These are phyloP conservation scores for Maudiozyma serrabonitensis DNA, from an alignment of 805 yeast species.

Conservation along the genomic window DNA sequence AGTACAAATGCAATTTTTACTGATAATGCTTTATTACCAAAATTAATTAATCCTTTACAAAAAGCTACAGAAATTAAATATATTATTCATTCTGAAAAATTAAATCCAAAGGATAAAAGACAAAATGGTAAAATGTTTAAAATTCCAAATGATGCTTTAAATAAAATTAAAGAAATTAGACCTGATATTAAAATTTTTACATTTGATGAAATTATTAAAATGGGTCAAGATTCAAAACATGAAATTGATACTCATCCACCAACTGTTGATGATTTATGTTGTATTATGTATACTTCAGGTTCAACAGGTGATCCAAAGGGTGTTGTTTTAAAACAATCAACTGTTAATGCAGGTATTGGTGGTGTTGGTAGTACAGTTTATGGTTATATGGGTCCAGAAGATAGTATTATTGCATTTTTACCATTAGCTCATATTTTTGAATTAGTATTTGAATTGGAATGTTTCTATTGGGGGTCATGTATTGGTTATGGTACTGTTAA, in stretches of 20 bases:
- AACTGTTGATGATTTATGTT: conserved; percentile 40
- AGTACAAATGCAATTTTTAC: conserved; percentile 71
- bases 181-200: conserved; percentile 68
- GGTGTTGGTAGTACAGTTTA: conserved; percentile 65
- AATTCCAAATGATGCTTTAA: conserved; percentile 46
- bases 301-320: conserved; percentile 77
- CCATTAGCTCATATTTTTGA: conserved; percentile 97
- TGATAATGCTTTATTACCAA: conserved; percentile 62
- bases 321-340: conserved; percentile 52
- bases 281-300: conserved; percentile 66
- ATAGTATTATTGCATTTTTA: conserved; percentile 76
- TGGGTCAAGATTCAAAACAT: conserved; percentile 46
- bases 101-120: conserved; percentile 53
- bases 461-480: conserved; percentile 81
- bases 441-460: conserved; percentile 70
- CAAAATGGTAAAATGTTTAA: conserved; percentile 49
- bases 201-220: conserved; percentile 50
- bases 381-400: conserved; percentile 44
- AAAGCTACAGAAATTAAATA: conserved; percentile 51
- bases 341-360: conserved; percentile 72
- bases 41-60: conserved; percentile 64
- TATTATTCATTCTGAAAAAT: conserved; percentile 60
- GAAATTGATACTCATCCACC: conserved; percentile 36
- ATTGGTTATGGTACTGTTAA: conserved; percentile 89
- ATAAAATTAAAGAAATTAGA: conserved; percentile 49